Conservation (phyloP, 352 stramenopile genomes). For the Phytophthora tubulina region DNA sequence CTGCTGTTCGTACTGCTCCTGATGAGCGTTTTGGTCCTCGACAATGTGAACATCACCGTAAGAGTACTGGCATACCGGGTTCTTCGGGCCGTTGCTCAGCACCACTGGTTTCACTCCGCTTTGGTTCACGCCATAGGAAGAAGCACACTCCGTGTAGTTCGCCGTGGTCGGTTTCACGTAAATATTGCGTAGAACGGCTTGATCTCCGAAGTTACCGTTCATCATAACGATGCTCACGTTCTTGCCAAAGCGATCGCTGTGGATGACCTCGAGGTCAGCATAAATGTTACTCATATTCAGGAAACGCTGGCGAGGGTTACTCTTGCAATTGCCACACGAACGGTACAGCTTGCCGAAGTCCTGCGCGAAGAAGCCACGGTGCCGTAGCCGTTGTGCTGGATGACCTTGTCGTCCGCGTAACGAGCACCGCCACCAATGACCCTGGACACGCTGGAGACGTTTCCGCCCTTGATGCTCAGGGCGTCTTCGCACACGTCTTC, state of each 20-base stretch:
- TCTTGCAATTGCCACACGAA: constrained; percentile 49
- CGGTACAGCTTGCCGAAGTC: constrained; percentile 41
- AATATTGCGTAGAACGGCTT: constrained; percentile 49
- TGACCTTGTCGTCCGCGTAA: constrained; percentile 58
- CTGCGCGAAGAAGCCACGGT: constrained; percentile 25
- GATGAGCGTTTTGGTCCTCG: constrained; percentile 1
- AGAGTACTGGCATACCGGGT: constrained; percentile 36
- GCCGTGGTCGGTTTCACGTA: constrained; percentile 44
- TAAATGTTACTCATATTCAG: constrained; percentile 50
- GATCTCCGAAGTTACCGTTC: constrained; percentile 50
- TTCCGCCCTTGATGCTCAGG: neutral
- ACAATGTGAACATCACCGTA: constrained; percentile 35
- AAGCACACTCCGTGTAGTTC: constrained; percentile 40
- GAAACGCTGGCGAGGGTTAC: constrained; percentile 45
- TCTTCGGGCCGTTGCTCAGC: constrained; percentile 42
- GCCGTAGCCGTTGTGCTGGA: constrained; percentile 36
- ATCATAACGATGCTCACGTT: constrained; percentile 54
- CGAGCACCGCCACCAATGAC: constrained; percentile 52
- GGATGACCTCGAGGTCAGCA: constrained; percentile 31
- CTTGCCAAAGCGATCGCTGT: neutral
- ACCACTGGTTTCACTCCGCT: constrained; percentile 18
- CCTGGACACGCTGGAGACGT: constrained; percentile 26
- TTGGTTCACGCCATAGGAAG: constrained; percentile 32
- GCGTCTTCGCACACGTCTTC: neutral
- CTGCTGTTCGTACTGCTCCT: constrained; percentile 1